Evolutionary conservation across 495 filamentous ascomycete species (phyloP).

Genomic region (Lepidopterella palustris): DNA sequence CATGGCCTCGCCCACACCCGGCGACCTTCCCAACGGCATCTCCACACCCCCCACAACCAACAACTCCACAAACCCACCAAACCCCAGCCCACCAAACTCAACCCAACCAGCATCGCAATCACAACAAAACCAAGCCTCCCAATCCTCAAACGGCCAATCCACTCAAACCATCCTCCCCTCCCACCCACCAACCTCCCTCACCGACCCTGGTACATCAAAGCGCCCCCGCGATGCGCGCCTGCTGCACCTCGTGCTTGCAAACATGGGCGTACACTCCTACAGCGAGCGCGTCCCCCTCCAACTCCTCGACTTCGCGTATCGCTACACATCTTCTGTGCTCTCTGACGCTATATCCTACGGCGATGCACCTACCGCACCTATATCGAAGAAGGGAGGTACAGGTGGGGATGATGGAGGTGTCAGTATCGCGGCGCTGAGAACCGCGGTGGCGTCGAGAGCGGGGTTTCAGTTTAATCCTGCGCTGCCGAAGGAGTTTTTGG

Average conservation of each 20-base stretch:
- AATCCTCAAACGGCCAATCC: constrained; percentile 26
- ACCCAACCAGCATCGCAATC: constrained; percentile 19
- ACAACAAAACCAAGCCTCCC: constrained; percentile 8
- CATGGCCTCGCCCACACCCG: constrained; percentile 26
- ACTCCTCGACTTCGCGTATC: constrained; percentile 95
- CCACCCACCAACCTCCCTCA: constrained; percentile 44
- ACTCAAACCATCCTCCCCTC: constrained; percentile 29
- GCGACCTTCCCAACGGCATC: constrained; percentile 26
- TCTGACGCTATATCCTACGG: constrained; percentile 60
- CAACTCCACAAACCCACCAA: constrained; percentile 3
- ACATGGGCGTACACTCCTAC: constrained; percentile 80
- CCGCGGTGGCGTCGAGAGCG: constrained; percentile 57
- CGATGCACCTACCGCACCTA: constrained; percentile 30
- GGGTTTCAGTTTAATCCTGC: constrained; percentile 60
- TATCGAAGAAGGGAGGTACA: constrained; percentile 19
- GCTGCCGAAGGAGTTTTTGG: constrained; percentile 77
- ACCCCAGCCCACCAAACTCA: constrained; percentile 21
- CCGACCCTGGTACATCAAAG: constrained; percentile 53
- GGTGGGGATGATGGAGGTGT: constrained; percentile 40
- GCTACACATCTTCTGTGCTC: constrained; percentile 60
- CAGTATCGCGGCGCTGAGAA: constrained; percentile 50
- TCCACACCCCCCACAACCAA: constrained; percentile 20
- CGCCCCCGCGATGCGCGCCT: constrained; percentile 87
- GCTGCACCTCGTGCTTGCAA: constrained; percentile 83
- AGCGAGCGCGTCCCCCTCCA: constrained; percentile 91